Percentiles rank a stretch among this genome's conserved stretches.
phyloP scores from a whole-genome alignment of 495 filamentous ascomycete species.

The Thozetella sp. region DNA sequence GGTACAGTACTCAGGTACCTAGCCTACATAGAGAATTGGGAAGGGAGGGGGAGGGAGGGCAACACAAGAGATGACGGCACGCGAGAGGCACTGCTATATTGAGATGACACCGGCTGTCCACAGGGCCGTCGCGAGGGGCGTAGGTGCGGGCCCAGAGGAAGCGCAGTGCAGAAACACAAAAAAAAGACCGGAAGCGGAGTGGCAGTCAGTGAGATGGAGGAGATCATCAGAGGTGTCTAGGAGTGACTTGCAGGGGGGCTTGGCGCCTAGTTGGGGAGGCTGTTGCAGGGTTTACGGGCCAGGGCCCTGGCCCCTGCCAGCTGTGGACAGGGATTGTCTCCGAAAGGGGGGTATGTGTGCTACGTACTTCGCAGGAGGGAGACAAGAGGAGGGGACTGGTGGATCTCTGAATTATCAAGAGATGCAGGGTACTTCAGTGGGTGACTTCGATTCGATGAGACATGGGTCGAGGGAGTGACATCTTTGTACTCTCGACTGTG shows the following conservation, averaged over 20 bases:
- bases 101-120: slow-evolving; percentile 25
- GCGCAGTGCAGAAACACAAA: slow-evolving; percentile 5
- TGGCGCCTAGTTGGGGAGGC: slow-evolving; percentile 20
- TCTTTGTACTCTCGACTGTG: too few species aligned
- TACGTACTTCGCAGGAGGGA: too few species aligned
- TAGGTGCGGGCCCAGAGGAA: slow-evolving; percentile 8
- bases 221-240: slow-evolving; percentile 21
- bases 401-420: not conserved
- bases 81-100: slow-evolving; percentile 49
- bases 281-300: slow-evolving; percentile 9
- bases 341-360: slow-evolving; percentile 1
- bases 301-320: slow-evolving; percentile 20
- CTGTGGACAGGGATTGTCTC: slow-evolving; percentile 8
- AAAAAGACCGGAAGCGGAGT: too few species aligned
- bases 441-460: too few species aligned
- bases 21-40: too few species aligned
- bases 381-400: not conserved
- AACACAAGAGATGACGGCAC: slow-evolving; percentile 27
- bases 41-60: slow-evolving; percentile 27
- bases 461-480: too few species aligned
- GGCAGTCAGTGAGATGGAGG: slow-evolving; percentile 19
- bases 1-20: not conserved
- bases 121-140: slow-evolving; percentile 5
- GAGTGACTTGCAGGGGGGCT: slow-evolving; percentile 22
- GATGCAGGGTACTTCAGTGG: not conserved